Conservation (phyloP, 2,329 filamentous ascomycete species). For the Thielaviopsis punctulata region DNA sequence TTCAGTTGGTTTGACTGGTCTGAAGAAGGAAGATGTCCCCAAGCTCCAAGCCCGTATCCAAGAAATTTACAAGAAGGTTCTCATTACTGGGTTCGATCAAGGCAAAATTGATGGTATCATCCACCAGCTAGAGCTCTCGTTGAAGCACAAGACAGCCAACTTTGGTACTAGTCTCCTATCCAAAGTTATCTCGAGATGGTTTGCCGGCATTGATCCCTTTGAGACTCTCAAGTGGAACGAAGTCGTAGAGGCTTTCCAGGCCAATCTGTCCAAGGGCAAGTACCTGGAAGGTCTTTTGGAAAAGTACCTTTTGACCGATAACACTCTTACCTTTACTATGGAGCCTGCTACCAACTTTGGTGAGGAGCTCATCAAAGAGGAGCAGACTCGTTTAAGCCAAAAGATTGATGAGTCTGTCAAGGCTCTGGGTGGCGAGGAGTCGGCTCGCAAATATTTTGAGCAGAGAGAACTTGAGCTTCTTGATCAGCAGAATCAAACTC, state of each 20-base stretch:
- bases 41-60: slow-evolving; percentile 61
- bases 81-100: slow-evolving; percentile 65
- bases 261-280: slow-evolving; percentile 51
- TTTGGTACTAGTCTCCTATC: slow-evolving; percentile 88
- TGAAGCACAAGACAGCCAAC: slow-evolving; percentile 92
- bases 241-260: slow-evolving; percentile 67
- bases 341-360: slow-evolving; percentile 61
- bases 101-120: slow-evolving; percentile 86
- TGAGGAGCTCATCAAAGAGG: slow-evolving; percentile 57
- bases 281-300: slow-evolving; percentile 77
- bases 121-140: slow-evolving; percentile 78
- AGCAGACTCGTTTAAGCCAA: slow-evolving; percentile 51
- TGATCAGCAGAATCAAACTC: slow-evolving; percentile 64
- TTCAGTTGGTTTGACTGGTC: slow-evolving; percentile 80
- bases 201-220: slow-evolving; percentile 86
- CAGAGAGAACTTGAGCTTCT: slow-evolving; percentile 66
- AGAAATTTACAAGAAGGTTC: slow-evolving; percentile 51
- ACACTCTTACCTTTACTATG: slow-evolving; percentile 88
- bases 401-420: slow-evolving; percentile 58
- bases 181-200: slow-evolving; percentile 80
- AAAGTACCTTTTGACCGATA: slow-evolving; percentile 78
- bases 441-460: slow-evolving; percentile 55
- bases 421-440: slow-evolving; percentile 50
- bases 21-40: slow-evolving; percentile 60
- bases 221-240: slow-evolving; percentile 84